Conservation (phyloP, 148 eudicot species). For the Euryodendron excelsum region DNA sequence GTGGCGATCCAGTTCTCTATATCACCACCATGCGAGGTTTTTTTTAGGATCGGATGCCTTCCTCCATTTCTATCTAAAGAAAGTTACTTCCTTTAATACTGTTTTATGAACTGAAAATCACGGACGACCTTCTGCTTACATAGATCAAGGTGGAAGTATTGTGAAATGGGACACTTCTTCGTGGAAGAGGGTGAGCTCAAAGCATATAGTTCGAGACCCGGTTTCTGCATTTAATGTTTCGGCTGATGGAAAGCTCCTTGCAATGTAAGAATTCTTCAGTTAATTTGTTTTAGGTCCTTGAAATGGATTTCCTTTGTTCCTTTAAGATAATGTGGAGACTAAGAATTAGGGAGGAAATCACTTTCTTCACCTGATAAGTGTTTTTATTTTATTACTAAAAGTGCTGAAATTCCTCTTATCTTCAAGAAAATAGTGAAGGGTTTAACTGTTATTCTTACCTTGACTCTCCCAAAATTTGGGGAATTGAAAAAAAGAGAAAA, state of each 20-base stretch:
- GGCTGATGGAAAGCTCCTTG: slow-evolving; percentile 76
- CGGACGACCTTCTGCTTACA: slow-evolving; percentile 1
- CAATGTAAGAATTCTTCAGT: slow-evolving; percentile 52
- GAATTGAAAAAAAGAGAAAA: no score
- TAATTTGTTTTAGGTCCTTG: not conserved
- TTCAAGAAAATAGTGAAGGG: no score
- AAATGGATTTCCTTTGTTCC: not conserved
- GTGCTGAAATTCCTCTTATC: no score
- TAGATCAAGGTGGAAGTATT: slow-evolving; percentile 77
- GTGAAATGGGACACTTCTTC: slow-evolving; percentile 61
- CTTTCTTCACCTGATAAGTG: not conserved
- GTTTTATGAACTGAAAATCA: not conserved
- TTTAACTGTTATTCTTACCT: no score
- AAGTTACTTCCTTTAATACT: not conserved
- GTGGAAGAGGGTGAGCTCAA: slow-evolving; percentile 74
- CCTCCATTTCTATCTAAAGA: not conserved
- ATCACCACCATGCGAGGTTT: slow-evolving; percentile 55
- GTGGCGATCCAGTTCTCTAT: slow-evolving; percentile 59
- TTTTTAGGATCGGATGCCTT: slow-evolving; percentile 1
- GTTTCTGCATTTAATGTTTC: slow-evolving; percentile 80
- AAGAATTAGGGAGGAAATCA: not conserved
- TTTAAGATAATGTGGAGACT: not conserved
- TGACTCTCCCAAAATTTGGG: no score
- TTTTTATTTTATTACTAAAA: not conserved
- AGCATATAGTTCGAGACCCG: slow-evolving; percentile 56